Evolutionary conservation across 2,329 filamentous ascomycete species (phyloP).

Genomic region (Fusarium pseudograminearum): DNA sequence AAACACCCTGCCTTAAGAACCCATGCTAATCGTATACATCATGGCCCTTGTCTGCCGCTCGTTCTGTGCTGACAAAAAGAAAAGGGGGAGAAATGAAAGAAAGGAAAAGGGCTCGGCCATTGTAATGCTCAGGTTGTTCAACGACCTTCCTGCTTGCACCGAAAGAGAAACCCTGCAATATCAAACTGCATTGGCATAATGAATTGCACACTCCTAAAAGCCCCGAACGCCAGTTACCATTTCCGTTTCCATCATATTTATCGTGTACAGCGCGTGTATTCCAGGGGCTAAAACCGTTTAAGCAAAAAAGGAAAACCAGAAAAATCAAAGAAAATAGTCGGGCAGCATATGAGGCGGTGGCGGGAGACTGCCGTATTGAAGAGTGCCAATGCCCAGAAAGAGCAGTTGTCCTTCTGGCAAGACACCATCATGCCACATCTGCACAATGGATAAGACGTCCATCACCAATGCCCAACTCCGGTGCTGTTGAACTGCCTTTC

Average conservation of each 20-base stretch:
- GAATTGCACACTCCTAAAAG: slow-evolving; percentile 9
- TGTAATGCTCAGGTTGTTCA: slow-evolving; percentile 4
- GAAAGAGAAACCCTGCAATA: background rate
- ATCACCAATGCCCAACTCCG: background rate
- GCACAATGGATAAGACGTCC: background rate
- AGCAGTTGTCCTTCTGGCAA: background rate
- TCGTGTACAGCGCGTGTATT: slow-evolving; percentile 36
- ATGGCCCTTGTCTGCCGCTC: slow-evolving; percentile 31
- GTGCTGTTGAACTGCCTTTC: background rate
- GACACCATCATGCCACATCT: background rate
- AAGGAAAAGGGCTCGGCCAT: slow-evolving; percentile 3
- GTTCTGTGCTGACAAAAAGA: slow-evolving; percentile 22
- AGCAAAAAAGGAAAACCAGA: slow-evolving; percentile 1
- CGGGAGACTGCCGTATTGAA: background rate
- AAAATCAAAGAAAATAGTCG: background rate
- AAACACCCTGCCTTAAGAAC: slow-evolving; percentile 32
- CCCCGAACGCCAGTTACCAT: slow-evolving; percentile 34
- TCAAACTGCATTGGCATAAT: slow-evolving; percentile 1
- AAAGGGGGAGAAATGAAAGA: background rate
- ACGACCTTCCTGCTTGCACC: slow-evolving; percentile 13
- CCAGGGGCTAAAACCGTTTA: slow-evolving; percentile 20
- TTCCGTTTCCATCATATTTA: slow-evolving; percentile 30
- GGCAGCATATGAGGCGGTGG: background rate
- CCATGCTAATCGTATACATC: slow-evolving; percentile 42
- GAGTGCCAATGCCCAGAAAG: background rate